phyloP scores from a whole-genome alignment of 139 green algal genomes.

The Parachlorella kessleri region DNA sequence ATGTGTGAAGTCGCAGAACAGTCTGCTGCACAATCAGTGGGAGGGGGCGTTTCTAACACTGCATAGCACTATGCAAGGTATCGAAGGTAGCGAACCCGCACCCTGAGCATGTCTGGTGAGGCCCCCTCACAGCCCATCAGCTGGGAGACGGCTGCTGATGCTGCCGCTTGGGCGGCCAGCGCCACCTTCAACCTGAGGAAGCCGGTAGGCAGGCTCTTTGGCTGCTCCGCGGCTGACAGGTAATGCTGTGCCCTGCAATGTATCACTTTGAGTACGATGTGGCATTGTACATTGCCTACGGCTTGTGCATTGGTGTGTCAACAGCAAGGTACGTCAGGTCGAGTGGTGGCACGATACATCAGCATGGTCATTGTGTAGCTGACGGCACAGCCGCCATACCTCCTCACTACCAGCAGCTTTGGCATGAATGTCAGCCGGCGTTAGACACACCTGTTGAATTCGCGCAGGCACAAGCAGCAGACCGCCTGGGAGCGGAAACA shows the following conservation, averaged over 20 bases:
- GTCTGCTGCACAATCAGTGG: no score
- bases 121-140: no score
- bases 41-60: no score
- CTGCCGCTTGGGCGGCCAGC: conserved; percentile 1
- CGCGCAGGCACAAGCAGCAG: neutral
- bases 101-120: no score
- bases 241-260: conserved; percentile 16
- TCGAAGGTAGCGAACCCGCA: no score
- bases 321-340: neutral
- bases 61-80: no score
- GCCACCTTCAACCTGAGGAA: conserved; percentile 11
- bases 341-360: neutral
- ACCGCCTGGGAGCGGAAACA: conserved; percentile 13
- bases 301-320: no score
- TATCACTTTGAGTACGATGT: no score
- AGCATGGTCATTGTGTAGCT: neutral
- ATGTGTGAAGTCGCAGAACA: no score
- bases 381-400: neutral
- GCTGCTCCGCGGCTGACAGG: no score
- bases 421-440: neutral
- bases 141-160: neutral
- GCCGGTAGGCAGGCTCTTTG: conserved; percentile 4
- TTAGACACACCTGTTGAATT: neutral
- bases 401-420: neutral
- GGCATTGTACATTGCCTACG: no score